A percentile compares a stretch with the other conserved stretches of the same genome.
Evolutionary conservation across 306 rosid species (phyloP).

Genomic region (Cotoneaster glaucophyllus): DNA sequence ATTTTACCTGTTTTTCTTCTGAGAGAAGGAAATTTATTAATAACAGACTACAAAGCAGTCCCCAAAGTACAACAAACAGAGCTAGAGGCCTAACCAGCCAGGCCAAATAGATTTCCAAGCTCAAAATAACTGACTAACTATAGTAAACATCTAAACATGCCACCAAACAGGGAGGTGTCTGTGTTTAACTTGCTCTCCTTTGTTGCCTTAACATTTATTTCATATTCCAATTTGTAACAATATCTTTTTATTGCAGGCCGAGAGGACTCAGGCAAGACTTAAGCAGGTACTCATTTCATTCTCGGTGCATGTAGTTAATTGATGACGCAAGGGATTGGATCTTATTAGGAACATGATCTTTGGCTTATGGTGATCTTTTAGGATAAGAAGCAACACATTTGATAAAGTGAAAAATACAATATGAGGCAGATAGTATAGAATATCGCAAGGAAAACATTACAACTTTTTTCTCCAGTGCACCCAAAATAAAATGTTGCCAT

Average conservation of each 20-base stretch:
- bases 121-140: neutral
- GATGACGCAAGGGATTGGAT: neutral
- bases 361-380: neutral
- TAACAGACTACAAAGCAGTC: neutral
- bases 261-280: constrained; percentile 55
- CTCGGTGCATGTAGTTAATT: constrained; percentile 4
- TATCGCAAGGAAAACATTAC: neutral
- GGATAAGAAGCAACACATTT: neutral
- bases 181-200: constrained; percentile 3
- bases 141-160: neutral
- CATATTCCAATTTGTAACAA: constrained; percentile 11
- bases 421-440: neutral
- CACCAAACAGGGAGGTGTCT: neutral
- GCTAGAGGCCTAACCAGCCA: neutral
- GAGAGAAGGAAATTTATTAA: neutral
- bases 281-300: constrained; percentile 59
- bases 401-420: neutral
- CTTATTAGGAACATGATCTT: neutral
- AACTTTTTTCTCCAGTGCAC: neutral
- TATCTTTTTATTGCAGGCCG: constrained; percentile 48
- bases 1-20: neutral
- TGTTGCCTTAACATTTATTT: neutral
- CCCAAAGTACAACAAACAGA: neutral
- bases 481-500: neutral
- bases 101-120: neutral